Evolutionary conservation across 768 basidiomycete genomes (phyloP).

Genomic region (Leucocoprinus leucothites): DNA sequence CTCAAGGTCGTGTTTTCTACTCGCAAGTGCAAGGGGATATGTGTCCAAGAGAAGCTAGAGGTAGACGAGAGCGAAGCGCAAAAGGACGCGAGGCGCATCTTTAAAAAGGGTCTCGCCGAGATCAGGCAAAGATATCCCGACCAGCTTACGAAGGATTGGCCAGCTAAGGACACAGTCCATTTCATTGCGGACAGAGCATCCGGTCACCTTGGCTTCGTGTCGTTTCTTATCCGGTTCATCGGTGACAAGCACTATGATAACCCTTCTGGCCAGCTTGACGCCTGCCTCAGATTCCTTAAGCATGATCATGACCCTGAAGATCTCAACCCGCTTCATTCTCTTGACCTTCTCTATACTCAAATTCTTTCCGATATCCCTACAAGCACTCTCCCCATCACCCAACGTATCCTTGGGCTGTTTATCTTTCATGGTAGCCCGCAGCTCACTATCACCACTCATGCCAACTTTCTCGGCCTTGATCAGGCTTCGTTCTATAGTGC

Average conservation of each 20-base stretch:
- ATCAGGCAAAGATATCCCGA: not conserved
- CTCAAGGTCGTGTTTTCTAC: not conserved
- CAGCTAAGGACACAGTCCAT: not conserved
- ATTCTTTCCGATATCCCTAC: not conserved
- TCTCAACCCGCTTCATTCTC: not conserved
- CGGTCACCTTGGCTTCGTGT: not conserved
- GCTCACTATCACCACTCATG: not conserved
- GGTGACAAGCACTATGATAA: not conserved
- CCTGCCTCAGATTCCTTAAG: not conserved
- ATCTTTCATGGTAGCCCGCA: not conserved
- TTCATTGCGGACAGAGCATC: not conserved
- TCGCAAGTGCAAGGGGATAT: not conserved
- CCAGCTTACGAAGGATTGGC: not conserved
- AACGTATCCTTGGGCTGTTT: not conserved
- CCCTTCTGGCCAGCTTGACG: not conserved
- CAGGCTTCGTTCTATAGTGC: not conserved
- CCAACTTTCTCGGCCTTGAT: not conserved
- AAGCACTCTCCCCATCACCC: not conserved
- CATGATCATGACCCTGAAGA: not conserved
- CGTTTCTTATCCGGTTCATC: not conserved
- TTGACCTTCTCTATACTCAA: not conserved
- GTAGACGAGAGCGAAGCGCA: not conserved
- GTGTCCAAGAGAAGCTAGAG: not conserved
- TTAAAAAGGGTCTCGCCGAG: not conserved
- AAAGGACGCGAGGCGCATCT: not conserved